Conservation (phyloP, 305 asterid species). For the Fraxinus nigra region DNA sequence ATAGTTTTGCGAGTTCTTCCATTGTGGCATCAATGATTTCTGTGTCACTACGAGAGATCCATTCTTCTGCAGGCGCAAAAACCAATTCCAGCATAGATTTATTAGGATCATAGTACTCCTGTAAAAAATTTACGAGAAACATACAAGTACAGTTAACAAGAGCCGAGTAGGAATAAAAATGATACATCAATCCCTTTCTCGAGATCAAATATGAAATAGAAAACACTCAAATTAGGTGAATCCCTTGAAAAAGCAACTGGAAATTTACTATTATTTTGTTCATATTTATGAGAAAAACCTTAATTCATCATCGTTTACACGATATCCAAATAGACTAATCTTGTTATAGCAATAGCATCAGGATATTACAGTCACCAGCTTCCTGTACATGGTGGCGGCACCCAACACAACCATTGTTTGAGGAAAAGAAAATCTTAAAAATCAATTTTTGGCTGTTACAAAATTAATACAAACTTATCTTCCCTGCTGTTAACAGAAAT, state of each 20-base stretch:
- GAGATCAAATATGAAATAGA: not conserved
- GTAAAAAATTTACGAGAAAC: slow-evolving; percentile 16
- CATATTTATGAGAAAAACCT: not conserved
- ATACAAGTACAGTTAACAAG: not conserved
- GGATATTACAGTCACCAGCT: not conserved
- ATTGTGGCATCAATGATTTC: slow-evolving; percentile 94
- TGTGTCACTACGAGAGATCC: slow-evolving; percentile 79
- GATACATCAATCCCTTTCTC: not conserved
- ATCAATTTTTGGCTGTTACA: not conserved
- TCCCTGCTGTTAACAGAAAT: not conserved
- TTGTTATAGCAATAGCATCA: not conserved
- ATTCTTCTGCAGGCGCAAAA: slow-evolving; percentile 98
- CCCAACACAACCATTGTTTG: not conserved
- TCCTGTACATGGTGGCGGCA: not conserved
- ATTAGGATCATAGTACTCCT: slow-evolving; percentile 90
- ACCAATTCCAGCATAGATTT: slow-evolving; percentile 95
- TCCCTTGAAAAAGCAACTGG: not conserved
- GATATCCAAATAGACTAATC: not conserved
- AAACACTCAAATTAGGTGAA: not conserved
- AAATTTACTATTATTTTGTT: not conserved
- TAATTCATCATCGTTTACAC: not conserved
- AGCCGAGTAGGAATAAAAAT: not conserved
- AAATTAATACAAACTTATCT: not conserved
- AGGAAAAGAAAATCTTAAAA: not conserved
- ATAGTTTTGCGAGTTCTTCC: slow-evolving; percentile 90